Evolutionary conservation across 2,329 filamentous ascomycete species (phyloP), one percentile per base, ranked within the genome.

Genomic region (Fusarium incarnatum): DNA sequence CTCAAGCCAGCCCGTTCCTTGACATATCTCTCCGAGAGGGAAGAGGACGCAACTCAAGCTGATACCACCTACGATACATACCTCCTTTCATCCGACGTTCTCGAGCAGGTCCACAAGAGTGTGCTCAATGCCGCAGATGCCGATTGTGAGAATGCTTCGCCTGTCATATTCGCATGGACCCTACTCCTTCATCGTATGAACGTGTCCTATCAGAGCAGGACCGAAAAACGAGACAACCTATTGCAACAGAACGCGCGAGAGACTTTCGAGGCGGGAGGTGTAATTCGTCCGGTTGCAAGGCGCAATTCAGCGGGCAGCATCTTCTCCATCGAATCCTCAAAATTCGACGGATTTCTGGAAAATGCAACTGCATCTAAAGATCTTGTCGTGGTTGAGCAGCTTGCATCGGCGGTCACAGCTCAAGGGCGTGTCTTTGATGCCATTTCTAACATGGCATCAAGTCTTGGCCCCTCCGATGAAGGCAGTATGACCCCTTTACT

Each of bases 111-210:
- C 16, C 93, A 95, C 72, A 86, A 87, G 55, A 87, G 91, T n/a
- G 84, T 97, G 34, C 80, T 91, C 25, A 82, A 84, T 58, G 88
- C 89, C 10, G 86, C 88, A 15, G 84, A 84, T 28, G 77, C 81
- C 22, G 86, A 86, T 18, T 83, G 88, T n/a, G 82, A 84, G 40
- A 88, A 88, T 37, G 92, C 92, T 22, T 89, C 88, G 58, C 93
- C 93, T 3, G 89, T 92, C 20, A 86, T 93, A 22, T 92, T 97
- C 71, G 88, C 92, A 5, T 98, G 94, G 94, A 89, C 91, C 6
- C 83, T 95, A 49, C 87, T 97, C 27, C 83, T 94, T 12, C 88
- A 92, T 74, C 85, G 87, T 27, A 88, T 96, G 81, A 88, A 89
- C 70, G 81, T 88, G 44, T 87, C 87, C 15, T 91, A 89, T 69